Percentiles rank a stretch among this genome's conserved stretches.
Conservation (phyloP, 805 yeast species). For the Saccharomycopsis olivae region DNA sequence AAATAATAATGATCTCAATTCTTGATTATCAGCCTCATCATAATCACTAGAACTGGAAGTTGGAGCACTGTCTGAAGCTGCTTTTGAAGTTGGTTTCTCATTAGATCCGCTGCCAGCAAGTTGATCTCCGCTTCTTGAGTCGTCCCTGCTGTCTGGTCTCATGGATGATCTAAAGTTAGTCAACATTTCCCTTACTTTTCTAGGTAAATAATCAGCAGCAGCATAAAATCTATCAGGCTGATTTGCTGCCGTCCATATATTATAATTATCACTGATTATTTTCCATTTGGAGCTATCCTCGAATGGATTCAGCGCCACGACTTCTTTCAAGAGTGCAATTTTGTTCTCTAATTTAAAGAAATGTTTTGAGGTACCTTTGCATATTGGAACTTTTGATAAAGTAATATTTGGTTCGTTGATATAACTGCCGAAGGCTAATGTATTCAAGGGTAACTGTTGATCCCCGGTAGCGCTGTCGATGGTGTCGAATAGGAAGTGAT, state of each 20-base stretch:
- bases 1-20: slow-evolving; percentile 10
- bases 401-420: too few relatives aligned
- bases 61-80: not conserved
- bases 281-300: slow-evolving; percentile 16
- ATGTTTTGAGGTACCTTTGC: slow-evolving; percentile 17
- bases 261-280: slow-evolving; percentile 16
- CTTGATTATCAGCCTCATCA: slow-evolving; percentile 18
- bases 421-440: too few relatives aligned
- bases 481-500: too few relatives aligned
- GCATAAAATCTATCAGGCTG: slow-evolving; percentile 19
- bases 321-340: slow-evolving; percentile 18
- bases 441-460: too few relatives aligned
- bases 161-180: slow-evolving; percentile 11
- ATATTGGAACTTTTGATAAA: slow-evolving; percentile 16
- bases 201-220: slow-evolving; percentile 17
- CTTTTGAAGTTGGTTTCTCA: not conserved
- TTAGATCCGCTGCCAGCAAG: not conserved
- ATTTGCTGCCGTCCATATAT: slow-evolving; percentile 17
- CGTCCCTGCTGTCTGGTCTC: slow-evolving; percentile 2
- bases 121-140: not conserved
- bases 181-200: slow-evolving; percentile 18
- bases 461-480: too few relatives aligned
- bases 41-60: not conserved
- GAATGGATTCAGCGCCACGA: slow-evolving; percentile 16
- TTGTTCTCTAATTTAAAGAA: slow-evolving; percentile 18